phyloP scores from a whole-genome alignment of 257 asterid genomes.

The Cordia subcordata region DNA sequence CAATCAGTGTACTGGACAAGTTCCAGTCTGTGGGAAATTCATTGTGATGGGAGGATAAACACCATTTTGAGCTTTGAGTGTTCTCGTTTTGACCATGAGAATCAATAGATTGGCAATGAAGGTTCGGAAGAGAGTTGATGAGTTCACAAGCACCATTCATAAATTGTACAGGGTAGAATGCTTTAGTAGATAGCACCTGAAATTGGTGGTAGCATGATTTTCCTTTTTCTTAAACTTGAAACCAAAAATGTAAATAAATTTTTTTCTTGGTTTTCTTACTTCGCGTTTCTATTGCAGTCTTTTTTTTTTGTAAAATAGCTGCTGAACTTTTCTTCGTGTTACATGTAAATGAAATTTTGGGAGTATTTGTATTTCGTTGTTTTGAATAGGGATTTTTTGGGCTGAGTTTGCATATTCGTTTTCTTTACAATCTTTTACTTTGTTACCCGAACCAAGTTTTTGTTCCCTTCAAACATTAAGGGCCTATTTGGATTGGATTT shows the following conservation, averaged over 20 bases:
- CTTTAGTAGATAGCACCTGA: neutral
- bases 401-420: too few relatives aligned
- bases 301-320: conserved; percentile 18
- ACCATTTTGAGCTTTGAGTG: neutral
- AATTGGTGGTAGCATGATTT: neutral
- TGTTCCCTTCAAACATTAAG: too few relatives aligned
- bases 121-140: neutral
- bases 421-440: too few relatives aligned
- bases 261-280: neutral
- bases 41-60: neutral
- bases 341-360: conserved; percentile 12
- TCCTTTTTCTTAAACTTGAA: too few relatives aligned
- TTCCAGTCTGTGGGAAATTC: neutral
- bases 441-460: too few relatives aligned
- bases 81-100: neutral
- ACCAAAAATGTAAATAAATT: neutral
- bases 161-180: neutral
- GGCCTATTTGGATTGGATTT: too few relatives aligned
- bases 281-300: neutral
- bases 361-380: neutral
- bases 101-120: neutral
- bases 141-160: neutral
- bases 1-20: neutral
- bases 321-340: conserved; percentile 5
- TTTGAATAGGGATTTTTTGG: too few relatives aligned